These are phyloP conservation scores for Mortierella sp. DNA, from an alignment of 371 early-diverging fungal species.

Conservation along the genomic window DNA sequence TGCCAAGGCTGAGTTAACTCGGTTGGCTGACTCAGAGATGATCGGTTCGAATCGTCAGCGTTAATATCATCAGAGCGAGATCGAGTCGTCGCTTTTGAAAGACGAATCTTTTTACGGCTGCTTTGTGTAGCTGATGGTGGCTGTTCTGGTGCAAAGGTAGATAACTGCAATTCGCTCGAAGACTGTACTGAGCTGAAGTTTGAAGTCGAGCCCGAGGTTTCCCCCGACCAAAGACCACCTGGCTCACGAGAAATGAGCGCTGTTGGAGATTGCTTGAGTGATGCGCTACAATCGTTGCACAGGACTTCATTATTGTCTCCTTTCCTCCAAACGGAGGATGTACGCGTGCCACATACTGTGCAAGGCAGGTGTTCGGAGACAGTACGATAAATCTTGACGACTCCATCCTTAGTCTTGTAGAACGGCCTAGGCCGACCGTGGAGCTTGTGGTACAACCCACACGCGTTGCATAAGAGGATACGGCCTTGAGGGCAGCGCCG, in stretches of 20 bases:
- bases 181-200: not conserved
- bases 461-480: conserved; percentile 46
- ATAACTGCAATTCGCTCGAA: not conserved
- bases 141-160: not conserved
- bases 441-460: conserved; percentile 46
- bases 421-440: conserved; percentile 43
- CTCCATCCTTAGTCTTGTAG: conserved; percentile 36
- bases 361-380: conserved; percentile 33
- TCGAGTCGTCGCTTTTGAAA: not conserved
- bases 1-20: not conserved
- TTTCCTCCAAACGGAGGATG: conserved; percentile 26
- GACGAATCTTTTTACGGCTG: not conserved
- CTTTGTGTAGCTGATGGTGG: not conserved
- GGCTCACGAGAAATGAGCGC: not conserved
- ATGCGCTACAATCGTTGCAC: conserved; percentile 21
- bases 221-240: not conserved
- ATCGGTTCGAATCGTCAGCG: not conserved
- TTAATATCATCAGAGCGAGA: not conserved
- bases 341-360: conserved; percentile 11
- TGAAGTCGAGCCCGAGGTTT: not conserved
- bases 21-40: not conserved
- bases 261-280: conserved; percentile 1
- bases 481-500: conserved; percentile 42
- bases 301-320: conserved; percentile 17
- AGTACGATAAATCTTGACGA: conserved; percentile 40